A percentile compares a stretch with the other conserved stretches of the same genome.
Conservation (phyloP, 192 early-diverging fungal genomes). For the Chytriomyces sp. region DNA sequence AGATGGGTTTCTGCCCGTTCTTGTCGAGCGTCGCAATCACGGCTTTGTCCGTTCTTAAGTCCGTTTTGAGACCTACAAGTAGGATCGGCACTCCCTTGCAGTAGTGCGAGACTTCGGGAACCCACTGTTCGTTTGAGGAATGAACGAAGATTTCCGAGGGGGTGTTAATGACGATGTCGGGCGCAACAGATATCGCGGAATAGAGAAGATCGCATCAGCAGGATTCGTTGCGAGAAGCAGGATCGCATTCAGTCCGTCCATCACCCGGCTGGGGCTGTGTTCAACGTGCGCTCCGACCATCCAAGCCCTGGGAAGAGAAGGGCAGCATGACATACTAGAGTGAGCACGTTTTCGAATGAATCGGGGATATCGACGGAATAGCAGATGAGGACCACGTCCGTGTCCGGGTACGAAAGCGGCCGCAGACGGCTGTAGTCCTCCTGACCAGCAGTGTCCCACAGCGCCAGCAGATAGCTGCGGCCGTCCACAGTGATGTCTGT, state of each 20-base stretch:
- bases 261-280: constrained; percentile 74
- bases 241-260: constrained; percentile 78
- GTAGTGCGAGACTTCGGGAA: no score
- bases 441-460: constrained; percentile 99
- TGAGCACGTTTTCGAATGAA: constrained; percentile 84
- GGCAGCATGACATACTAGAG: no score
- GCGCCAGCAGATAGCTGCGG: constrained; percentile 74
- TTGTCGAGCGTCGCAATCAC: constrained; percentile 67
- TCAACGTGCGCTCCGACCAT: no score
- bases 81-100: no score
- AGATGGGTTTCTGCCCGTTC: constrained; percentile 63
- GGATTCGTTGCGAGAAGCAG: constrained; percentile 72
- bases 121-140: no score
- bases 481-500: no score
- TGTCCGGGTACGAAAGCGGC: constrained; percentile 84
- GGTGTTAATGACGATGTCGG: no score
- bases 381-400: constrained; percentile 85
- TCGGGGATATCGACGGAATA: constrained; percentile 84
- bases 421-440: no score
- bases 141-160: no score
- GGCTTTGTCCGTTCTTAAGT: constrained; percentile 69
- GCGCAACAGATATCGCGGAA: no score
- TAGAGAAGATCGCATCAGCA: no score
- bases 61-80: constrained; percentile 82
- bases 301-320: neutral